These are phyloP conservation scores for Termitomyces sp. DNA, from an alignment of 768 basidiomycete species.

Conservation along the genomic window DNA sequence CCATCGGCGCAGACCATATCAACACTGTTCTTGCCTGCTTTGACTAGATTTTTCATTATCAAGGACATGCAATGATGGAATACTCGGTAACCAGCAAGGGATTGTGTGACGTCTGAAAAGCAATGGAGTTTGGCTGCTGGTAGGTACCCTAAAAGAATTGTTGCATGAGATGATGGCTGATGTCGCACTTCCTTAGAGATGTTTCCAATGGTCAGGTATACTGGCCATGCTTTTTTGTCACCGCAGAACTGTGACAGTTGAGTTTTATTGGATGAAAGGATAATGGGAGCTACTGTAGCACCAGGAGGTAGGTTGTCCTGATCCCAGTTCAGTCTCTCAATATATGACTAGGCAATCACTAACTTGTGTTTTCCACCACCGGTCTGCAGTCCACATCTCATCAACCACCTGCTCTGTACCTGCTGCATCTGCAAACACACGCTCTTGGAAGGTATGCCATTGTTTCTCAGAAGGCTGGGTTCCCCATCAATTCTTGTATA, in stretches of 20 bases:
- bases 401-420: slow-evolving; percentile 10
- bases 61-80: slow-evolving; percentile 1
- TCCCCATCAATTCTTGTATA: slow-evolving; percentile 23
- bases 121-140: not conserved
- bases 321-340: not conserved
- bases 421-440: slow-evolving; percentile 14
- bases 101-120: not conserved
- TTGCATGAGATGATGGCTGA: slow-evolving; percentile 24
- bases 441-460: slow-evolving; percentile 25
- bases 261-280: slow-evolving; percentile 31
- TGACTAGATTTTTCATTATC: slow-evolving; percentile 24
- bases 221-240: slow-evolving; percentile 36
- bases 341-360: not conserved
- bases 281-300: slow-evolving; percentile 30
- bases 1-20: slow-evolving; percentile 31
- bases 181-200: slow-evolving; percentile 25
- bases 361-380: slow-evolving; percentile 33
- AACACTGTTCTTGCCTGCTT: slow-evolving; percentile 25
- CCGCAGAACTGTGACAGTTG: slow-evolving; percentile 30
- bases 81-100: not conserved
- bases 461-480: slow-evolving; percentile 25
- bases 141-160: not conserved
- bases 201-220: slow-evolving; percentile 39
- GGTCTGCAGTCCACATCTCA: slow-evolving; percentile 21
- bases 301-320: slow-evolving; percentile 19